Evolutionary conservation across 208 protist species (phyloP), one percentile per base, ranked within the genome.

Genomic region (Wallacemonas sp.): DNA sequence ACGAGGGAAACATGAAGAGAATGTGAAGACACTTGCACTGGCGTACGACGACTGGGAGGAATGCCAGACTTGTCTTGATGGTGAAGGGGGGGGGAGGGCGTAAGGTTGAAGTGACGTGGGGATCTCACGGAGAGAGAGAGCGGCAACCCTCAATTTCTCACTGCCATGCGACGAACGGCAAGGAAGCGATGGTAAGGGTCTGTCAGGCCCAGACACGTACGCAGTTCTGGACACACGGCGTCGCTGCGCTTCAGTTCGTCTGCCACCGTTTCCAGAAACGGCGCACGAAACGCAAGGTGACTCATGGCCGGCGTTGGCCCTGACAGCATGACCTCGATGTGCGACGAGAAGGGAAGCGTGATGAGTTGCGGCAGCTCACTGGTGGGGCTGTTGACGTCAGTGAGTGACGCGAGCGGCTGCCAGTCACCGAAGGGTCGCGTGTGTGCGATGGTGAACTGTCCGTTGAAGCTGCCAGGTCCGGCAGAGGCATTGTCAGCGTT

Each of bases 401-500:
- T 21, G 47, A 55, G 47, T 8, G 65, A 66, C 27, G 60, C 41
- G n/a, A 39, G 24, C 33, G 85, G 85, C 33, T 30, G 12, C 89
- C 89, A 92, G n/a, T 87, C 89, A 1, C 92, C 62, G 49, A 95
- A 91, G 2, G 79, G 77, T 0, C 89, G 77, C 2, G 76, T 78
- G 78, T 95, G 89, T 23, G 62, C 74, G 19, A 94, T 63, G 5
- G 70, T 77, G 66, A 84, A 85, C 30, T 67, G 65, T 0, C 88
- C 88, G 16, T 65, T 63, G 58, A 85, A 88, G 48, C 80, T 71
- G 34, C 65, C 76, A 27, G 74, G 55, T 44, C 84, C 73, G 38
- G 30, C 17, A 11, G 56, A 12, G 14, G 76, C 48, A 19, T 29
- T 48, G 12, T 65, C 21, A 17, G 55, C 46, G 16, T 80, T 76